A percentile compares a stretch with the other conserved stretches of the same genome.
Conservation (phyloP, 108 stramenopile genomes). For the Nitzschia palea region DNA sequence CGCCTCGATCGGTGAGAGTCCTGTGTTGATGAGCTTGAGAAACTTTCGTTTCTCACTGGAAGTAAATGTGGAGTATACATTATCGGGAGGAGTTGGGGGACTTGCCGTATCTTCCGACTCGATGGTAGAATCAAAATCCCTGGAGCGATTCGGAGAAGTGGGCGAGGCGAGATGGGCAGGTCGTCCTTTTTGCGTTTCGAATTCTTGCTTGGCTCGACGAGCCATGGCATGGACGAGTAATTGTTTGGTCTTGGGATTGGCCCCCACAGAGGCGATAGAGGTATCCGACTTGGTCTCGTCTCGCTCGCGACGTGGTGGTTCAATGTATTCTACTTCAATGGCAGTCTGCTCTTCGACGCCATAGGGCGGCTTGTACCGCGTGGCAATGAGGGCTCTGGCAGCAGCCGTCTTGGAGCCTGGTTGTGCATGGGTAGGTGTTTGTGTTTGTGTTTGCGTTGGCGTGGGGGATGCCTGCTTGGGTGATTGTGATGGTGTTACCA, state of each 20-base stretch:
- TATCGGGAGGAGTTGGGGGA: constrained; percentile 15
- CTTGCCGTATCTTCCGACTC: constrained; percentile 1
- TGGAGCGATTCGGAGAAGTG: background rate
- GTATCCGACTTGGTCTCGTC: background rate
- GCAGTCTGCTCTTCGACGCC: constrained; percentile 64
- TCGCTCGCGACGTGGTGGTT: constrained; percentile 24
- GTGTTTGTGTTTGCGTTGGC: background rate
- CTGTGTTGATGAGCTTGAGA: constrained; percentile 65
- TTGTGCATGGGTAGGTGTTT: background rate
- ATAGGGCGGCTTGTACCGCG: background rate
- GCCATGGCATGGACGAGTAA: background rate
- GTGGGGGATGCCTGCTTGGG: background rate
- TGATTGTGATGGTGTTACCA: no score
- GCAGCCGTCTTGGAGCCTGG: background rate
- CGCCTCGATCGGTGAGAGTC: constrained; percentile 49
- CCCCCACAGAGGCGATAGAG: background rate
- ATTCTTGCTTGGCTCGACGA: constrained; percentile 13
- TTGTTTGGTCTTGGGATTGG: constrained; percentile 12
- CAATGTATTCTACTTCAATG: constrained; percentile 72
- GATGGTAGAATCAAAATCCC: background rate
- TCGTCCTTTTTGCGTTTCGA: background rate
- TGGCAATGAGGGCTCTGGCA: background rate
- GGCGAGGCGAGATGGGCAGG: background rate
- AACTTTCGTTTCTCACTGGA: constrained; percentile 75
- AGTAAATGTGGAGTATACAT: constrained; percentile 59